phyloP scores from a whole-genome alignment of 1,284 basidiomycete species.

The Sporisorium exsertum region DNA sequence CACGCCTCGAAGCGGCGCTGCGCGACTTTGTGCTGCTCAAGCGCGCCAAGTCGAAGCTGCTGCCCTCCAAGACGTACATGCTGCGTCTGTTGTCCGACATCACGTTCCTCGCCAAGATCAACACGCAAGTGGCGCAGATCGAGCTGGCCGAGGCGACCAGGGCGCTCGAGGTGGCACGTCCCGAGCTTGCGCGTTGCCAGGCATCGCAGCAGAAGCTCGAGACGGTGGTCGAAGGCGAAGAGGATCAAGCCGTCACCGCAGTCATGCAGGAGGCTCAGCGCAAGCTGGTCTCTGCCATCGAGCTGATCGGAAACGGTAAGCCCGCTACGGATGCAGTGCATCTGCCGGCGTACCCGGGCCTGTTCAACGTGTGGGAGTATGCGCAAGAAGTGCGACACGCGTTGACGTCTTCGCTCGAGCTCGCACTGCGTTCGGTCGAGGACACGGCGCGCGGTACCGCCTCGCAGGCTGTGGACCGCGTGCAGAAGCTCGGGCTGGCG shows the following conservation, averaged over 20 bases:
- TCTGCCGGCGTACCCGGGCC: slow-evolving; percentile 84
- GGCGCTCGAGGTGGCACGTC: slow-evolving; percentile 80
- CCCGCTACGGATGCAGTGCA: slow-evolving; percentile 68
- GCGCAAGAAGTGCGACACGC: slow-evolving; percentile 83
- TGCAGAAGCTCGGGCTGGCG: slow-evolving; percentile 77
- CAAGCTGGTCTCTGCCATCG: slow-evolving; percentile 78
- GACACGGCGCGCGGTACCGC: slow-evolving; percentile 83
- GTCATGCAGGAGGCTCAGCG: slow-evolving; percentile 74
- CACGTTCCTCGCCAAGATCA: slow-evolving; percentile 85
- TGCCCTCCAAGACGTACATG: slow-evolving; percentile 93
- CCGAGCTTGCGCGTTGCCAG: slow-evolving; percentile 75
- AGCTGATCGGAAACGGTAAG: slow-evolving; percentile 81
- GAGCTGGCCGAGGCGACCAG: slow-evolving; percentile 82
- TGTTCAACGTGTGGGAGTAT: slow-evolving; percentile 89
- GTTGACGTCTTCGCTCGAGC: slow-evolving; percentile 84
- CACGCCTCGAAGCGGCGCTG: slow-evolving; percentile 88
- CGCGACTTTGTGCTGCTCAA: slow-evolving; percentile 96
- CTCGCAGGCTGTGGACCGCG: slow-evolving; percentile 78
- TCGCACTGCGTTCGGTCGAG: slow-evolving; percentile 83
- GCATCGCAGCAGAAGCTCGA: slow-evolving; percentile 80
- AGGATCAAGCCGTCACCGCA: slow-evolving; percentile 78
- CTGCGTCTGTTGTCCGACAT: slow-evolving; percentile 88
- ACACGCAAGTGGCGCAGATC: slow-evolving; percentile 83
- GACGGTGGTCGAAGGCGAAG: slow-evolving; percentile 80
- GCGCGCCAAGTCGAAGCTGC: slow-evolving; percentile 92